phyloP scores from a whole-genome alignment of 768 basidiomycete genomes.

The Scleroderma bovista region DNA sequence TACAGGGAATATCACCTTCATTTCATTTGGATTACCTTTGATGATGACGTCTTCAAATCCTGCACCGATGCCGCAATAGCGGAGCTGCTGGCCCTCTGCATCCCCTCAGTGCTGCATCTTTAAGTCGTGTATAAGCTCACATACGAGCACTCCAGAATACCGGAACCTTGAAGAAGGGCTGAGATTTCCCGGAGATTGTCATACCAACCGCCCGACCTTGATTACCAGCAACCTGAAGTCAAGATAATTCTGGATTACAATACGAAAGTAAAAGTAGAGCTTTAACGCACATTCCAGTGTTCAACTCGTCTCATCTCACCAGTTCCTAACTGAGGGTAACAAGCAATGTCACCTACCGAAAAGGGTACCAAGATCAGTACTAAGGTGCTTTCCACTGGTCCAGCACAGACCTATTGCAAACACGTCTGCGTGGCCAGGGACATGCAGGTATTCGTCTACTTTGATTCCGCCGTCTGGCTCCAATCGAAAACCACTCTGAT shows the following conservation, averaged over 20 bases:
- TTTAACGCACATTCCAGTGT: conserved; percentile 73
- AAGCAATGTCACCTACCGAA: conserved; percentile 71
- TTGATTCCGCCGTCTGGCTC: conserved; percentile 74
- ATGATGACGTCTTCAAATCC: conserved; percentile 75
- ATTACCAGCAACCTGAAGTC: conserved; percentile 68
- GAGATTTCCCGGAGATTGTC: conserved; percentile 58
- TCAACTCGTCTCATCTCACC: conserved; percentile 63
- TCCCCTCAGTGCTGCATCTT: neutral
- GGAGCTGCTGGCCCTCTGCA: conserved; percentile 76
- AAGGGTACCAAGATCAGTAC: neutral
- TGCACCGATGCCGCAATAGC: conserved; percentile 74
- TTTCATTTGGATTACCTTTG: conserved; percentile 64
- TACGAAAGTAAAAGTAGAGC: neutral
- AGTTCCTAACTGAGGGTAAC: conserved; percentile 56
- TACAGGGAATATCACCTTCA: conserved; percentile 53
- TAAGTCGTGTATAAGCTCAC: conserved; percentile 24
- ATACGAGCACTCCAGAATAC: conserved; percentile 88
- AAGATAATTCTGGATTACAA: neutral
- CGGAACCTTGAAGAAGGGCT: conserved; percentile 73
- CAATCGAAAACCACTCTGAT: conserved; percentile 59
- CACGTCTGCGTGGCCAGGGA: conserved; percentile 46
- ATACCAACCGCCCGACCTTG: conserved; percentile 81
- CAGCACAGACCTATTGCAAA: conserved; percentile 57
- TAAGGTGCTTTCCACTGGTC: neutral
- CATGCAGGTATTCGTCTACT: conserved; percentile 70